Conservation (phyloP, 2,329 filamentous ascomycete genomes). For the Didymella pomorum region DNA sequence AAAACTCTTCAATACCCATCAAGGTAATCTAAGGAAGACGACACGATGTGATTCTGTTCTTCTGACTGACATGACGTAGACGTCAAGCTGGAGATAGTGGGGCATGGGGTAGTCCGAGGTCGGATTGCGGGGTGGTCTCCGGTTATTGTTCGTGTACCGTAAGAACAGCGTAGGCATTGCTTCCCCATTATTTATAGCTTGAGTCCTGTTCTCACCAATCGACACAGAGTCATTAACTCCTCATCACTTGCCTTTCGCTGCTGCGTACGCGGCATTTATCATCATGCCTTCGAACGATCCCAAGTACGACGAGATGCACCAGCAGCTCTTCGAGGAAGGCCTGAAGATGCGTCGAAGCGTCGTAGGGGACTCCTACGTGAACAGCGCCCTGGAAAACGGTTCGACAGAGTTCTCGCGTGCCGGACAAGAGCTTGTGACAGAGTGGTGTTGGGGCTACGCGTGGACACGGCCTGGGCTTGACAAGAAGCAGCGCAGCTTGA, state of each 20-base stretch:
- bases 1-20: background rate
- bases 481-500: slow-evolving; percentile 66
- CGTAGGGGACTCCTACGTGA: slow-evolving; percentile 68
- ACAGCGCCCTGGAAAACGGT: slow-evolving; percentile 63
- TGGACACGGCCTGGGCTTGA: slow-evolving; percentile 71
- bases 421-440: slow-evolving; percentile 69
- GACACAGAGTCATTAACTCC: background rate
- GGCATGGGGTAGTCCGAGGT: slow-evolving; percentile 35
- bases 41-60: background rate
- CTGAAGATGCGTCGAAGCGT: slow-evolving; percentile 67
- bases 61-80: slow-evolving; percentile 9
- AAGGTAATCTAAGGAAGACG: background rate
- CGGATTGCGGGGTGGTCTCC: slow-evolving; percentile 23
- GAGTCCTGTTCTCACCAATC: background rate
- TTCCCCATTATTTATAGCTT: background rate
- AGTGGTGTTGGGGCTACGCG: slow-evolving; percentile 69
- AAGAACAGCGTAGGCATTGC: background rate
- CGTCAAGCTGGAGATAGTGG: slow-evolving; percentile 28
- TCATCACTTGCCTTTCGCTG: background rate
- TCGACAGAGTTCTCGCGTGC: slow-evolving; percentile 67
- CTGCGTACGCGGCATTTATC: background rate
- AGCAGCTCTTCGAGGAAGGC: slow-evolving; percentile 67
- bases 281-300: slow-evolving; percentile 51
- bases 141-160: background rate
- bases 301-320: slow-evolving; percentile 56